Evolutionary conservation across 148 eudicot genomes (phyloP).

Genomic region (Vaccinium myrtillus): DNA sequence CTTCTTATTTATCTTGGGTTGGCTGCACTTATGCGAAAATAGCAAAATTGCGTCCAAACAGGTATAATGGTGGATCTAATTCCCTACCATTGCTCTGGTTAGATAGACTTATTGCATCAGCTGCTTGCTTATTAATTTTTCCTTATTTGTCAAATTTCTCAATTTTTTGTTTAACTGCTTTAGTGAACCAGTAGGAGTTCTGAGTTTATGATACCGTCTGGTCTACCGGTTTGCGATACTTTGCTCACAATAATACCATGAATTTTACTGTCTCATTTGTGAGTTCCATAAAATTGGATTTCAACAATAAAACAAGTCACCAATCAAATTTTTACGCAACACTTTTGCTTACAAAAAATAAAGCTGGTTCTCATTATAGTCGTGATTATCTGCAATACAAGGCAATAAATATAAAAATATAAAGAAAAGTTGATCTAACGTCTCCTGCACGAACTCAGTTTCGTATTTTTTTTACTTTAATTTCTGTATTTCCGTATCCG

Average conservation of each 20-base stretch:
- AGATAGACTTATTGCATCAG: background rate
- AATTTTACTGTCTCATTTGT: too few relatives aligned
- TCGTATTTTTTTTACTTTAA: too few relatives aligned
- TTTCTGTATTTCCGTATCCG: too few relatives aligned
- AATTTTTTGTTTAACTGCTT: background rate
- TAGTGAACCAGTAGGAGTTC: background rate
- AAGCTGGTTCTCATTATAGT: background rate
- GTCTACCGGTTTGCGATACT: background rate
- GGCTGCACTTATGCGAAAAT: constrained; percentile 10
- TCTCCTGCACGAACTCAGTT: too few relatives aligned
- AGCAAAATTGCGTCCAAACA: constrained; percentile 5
- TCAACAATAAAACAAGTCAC: background rate
- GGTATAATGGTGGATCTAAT: background rate
- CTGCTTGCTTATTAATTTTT: background rate
- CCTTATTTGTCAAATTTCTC: background rate
- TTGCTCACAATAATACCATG: too few relatives aligned
- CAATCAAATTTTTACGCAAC: background rate
- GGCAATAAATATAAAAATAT: background rate
- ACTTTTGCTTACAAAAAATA: background rate
- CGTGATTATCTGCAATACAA: background rate
- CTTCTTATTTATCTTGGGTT: background rate
- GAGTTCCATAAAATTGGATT: background rate
- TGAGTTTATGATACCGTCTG: background rate
- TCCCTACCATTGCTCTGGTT: background rate
- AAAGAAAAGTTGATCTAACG: too few relatives aligned